Evolutionary conservation across 2,329 filamentous ascomycete species (phyloP).

Genomic region (Fulvia fulva): DNA sequence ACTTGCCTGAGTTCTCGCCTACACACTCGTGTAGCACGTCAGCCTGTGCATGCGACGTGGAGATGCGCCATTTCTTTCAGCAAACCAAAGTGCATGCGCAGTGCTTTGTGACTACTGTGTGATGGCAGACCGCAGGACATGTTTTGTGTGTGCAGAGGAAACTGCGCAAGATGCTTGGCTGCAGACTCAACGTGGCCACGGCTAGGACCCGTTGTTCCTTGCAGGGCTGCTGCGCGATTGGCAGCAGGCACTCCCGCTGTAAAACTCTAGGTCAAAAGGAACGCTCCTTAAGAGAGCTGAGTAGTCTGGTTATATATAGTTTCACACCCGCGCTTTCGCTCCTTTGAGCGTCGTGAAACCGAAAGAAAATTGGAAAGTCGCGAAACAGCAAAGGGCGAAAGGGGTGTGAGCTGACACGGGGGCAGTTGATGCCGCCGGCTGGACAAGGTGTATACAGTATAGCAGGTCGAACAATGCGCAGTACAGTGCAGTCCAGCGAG

Average conservation of each 20-base stretch:
- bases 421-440: not conserved
- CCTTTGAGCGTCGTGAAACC: conserved; percentile 9
- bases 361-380: not conserved
- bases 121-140: not conserved
- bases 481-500: conserved; percentile 2
- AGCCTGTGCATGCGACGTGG: not conserved
- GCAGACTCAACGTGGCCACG: not conserved
- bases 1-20: not conserved
- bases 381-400: not conserved
- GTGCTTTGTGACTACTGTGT: not conserved
- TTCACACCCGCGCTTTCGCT: not conserved
- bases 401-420: not conserved
- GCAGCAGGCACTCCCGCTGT: conserved; percentile 1
- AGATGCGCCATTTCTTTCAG: not conserved
- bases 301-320: too few relatives aligned
- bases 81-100: conserved; percentile 1
- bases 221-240: conserved; percentile 10
- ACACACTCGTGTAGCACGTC: not conserved
- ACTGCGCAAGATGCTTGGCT: not conserved
- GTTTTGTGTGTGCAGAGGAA: not conserved
- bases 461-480: not conserved
- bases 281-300: too few relatives aligned
- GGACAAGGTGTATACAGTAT: not conserved
- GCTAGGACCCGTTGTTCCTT: conserved; percentile 15
- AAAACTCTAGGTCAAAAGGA: too few relatives aligned